Evolutionary conservation across 208 protist species (phyloP), one percentile per base, ranked within the genome.

Genomic region (Leishmania tarentolae): DNA sequence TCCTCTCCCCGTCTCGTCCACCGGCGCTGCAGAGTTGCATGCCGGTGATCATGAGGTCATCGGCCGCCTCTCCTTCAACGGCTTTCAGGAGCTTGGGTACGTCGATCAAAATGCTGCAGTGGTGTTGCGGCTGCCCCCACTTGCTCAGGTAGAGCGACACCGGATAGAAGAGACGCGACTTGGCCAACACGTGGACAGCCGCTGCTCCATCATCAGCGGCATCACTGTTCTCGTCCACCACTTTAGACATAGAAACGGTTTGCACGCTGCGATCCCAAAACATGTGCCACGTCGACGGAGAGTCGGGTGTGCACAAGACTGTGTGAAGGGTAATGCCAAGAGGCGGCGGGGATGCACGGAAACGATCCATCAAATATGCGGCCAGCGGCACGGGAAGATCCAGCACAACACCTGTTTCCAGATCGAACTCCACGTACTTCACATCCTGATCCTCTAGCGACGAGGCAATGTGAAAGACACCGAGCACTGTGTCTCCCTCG

Each of bases 1-100:
- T 47, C 44, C 28, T 57, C 53, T 50, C 44, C 1, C 78, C 82
- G 9, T 17, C 47, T 5, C n/a, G 50, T 2, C 82, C 82, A 19
- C 82, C 82, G 35, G 63, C 65, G 74, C 82, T 86, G 78, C 65
- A 42, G 50, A 86, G 63, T 50, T 82, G 82, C 77, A 86, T 69
- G 74, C 82, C 82, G 0, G 73, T 46, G 76, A 79, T 72, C 2
- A 86, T 9, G 50, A 86, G 65, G 0, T n/a, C 74, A 0, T 75
- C 82, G 28, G 63, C 73, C 42, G 40, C n/a, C 42, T 79, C 73
- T 0, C 44, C 46, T 9, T 80, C 31, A 19, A 46, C 59, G 7
- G 28, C 31, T 11, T 24, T 40, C 46, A 85, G 56, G 1, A 86
- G 73, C 13, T 46, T 47, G 46, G 63, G 77, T 44, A 86, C 37